phyloP scores from a whole-genome alignment of 352 stramenopile species.

The Phytophthora tentaculata region DNA sequence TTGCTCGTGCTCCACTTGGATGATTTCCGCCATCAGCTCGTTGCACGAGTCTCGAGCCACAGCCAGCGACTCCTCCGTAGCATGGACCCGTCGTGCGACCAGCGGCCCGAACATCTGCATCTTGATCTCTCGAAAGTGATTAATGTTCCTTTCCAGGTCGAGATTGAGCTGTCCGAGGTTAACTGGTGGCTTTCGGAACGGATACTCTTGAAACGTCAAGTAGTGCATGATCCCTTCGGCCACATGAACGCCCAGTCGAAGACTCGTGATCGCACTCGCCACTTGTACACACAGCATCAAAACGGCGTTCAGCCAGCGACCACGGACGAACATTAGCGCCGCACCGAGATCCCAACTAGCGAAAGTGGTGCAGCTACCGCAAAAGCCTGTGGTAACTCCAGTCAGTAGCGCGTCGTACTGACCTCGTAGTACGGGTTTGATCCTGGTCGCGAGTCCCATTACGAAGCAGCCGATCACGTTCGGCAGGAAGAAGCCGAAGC shows the following conservation, averaged over 20 bases:
- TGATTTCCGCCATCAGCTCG: conserved; percentile 51
- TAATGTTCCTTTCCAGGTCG: conserved; percentile 57
- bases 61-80: conserved; percentile 52
- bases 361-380: conserved; percentile 73
- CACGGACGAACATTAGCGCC: conserved; percentile 57
- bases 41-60: conserved; percentile 48
- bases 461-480: conserved; percentile 72
- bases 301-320: conserved; percentile 53
- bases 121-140: conserved; percentile 50
- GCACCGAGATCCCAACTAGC: conserved; percentile 62
- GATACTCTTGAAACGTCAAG: conserved; percentile 47
- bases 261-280: conserved; percentile 46
- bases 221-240: conserved; percentile 53
- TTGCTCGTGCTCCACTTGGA: conserved; percentile 56
- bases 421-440: conserved; percentile 50
- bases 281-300: conserved; percentile 59
- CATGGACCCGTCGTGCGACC: conserved; percentile 44
- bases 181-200: conserved; percentile 55
- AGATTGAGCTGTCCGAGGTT: conserved; percentile 59
- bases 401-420: conserved; percentile 59
- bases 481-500: conserved; percentile 59
- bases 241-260: conserved; percentile 52
- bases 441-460: conserved; percentile 56
- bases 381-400: conserved; percentile 72
- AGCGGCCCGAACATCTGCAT: conserved; percentile 53